Evolutionary conservation across 495 filamentous ascomycete genomes (phyloP).

Genomic region (Staphylotrichum tortipilum): DNA sequence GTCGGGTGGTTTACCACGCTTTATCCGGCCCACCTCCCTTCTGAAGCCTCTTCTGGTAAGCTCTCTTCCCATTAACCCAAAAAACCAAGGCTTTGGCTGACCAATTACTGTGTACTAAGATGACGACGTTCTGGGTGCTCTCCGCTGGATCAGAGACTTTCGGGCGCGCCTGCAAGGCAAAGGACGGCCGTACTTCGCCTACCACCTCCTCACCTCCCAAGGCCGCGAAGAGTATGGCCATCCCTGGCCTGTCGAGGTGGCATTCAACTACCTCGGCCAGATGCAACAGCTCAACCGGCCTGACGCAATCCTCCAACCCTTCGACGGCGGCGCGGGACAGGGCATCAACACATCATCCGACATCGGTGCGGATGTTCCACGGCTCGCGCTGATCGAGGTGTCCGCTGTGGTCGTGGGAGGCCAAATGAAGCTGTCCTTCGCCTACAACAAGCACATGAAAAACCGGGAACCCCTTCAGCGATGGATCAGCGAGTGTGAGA

Average conservation of each 20-base stretch:
- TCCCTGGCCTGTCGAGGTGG: conserved; percentile 49
- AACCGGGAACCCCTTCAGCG: conserved; percentile 39
- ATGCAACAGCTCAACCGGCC: conserved; percentile 39
- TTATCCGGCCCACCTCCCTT: conserved; percentile 26
- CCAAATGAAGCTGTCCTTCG: conserved; percentile 45
- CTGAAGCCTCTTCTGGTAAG: conserved; percentile 17
- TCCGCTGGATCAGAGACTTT: conserved; percentile 19
- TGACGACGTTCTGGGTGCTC: conserved; percentile 11
- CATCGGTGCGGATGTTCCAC: conserved; percentile 36
- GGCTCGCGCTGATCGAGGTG: conserved; percentile 43
- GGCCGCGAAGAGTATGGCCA: conserved; percentile 27
- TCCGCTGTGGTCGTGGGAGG: conserved; percentile 35
- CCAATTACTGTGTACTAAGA: conserved; percentile 7
- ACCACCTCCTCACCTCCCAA: conserved; percentile 32
- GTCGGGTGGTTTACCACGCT: conserved; percentile 30
- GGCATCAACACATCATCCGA: conserved; percentile 34
- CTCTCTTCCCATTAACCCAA: background rate
- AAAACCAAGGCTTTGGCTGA: background rate
- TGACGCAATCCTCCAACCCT: conserved; percentile 44
- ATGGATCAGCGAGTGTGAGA: conserved; percentile 43
- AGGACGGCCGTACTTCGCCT: conserved; percentile 26
- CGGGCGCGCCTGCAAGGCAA: conserved; percentile 25
- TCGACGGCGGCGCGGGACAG: conserved; percentile 16
- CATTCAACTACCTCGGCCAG: conserved; percentile 49
- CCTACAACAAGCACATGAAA: conserved; percentile 49